Evolutionary conservation across 371 early-diverging fungal genomes (phyloP).

Genomic region (Cokeromyces recurvatus): DNA sequence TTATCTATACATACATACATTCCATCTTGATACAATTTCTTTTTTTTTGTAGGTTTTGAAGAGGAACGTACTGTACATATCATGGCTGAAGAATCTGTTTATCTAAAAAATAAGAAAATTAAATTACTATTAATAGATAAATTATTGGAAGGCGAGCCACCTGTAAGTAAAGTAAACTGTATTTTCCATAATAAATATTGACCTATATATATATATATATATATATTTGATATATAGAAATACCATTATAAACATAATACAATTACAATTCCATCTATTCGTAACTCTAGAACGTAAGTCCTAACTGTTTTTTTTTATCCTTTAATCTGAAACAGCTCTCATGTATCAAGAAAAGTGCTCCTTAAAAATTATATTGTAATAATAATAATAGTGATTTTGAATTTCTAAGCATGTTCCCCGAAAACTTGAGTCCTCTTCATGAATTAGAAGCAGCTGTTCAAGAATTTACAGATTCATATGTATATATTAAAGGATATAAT

Average conservation of each 20-base stretch:
- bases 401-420: constrained; percentile 53
- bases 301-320: too few species aligned
- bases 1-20: too few species aligned
- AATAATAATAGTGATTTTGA: constrained; percentile 54
- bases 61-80: constrained; percentile 50
- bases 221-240: constrained; percentile 10
- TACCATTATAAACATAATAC: constrained; percentile 25
- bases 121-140: constrained; percentile 46
- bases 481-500: constrained; percentile 60
- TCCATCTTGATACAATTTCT: too few species aligned
- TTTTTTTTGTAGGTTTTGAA: constrained; percentile 56
- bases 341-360: not conserved
- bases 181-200: too few species aligned
- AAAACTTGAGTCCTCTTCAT: constrained; percentile 43
- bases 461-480: constrained; percentile 60
- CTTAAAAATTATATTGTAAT: not conserved
- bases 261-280: constrained; percentile 42
- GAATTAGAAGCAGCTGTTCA: constrained; percentile 44
- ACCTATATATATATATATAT: too few species aligned
- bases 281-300: constrained; percentile 49
- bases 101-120: constrained; percentile 43
- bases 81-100: constrained; percentile 51
- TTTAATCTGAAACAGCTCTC: too few species aligned
- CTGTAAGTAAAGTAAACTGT: constrained; percentile 14
- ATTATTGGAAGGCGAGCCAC: constrained; percentile 52